Evolutionary conservation across 2,329 filamentous ascomycete species (phyloP), one percentile per base, ranked within the genome.

Genomic region (Golovinomyces cichoracearum): DNA sequence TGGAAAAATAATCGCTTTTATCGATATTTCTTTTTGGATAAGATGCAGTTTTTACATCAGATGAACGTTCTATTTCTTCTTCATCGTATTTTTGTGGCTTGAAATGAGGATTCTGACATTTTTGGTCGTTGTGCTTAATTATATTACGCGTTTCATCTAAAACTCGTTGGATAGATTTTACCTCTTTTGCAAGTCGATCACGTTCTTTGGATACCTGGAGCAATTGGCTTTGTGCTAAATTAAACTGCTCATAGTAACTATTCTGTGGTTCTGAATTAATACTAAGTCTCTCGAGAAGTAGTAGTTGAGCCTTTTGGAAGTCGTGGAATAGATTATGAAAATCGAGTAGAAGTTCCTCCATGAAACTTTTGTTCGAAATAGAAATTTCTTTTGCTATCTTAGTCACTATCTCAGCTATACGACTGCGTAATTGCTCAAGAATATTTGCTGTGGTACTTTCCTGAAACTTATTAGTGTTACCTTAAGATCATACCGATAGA

Each of bases 71-170:
- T n/a, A 2, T 33, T 3, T 33, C 31, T n/a, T 33, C n/a, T 12
- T n/a, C 13, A 4, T 12, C 31, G n/a, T 15, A n/a, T n/a, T 33
- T 33, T 5, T 33, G 31, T 4, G 13, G 7, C n/a, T 50, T 35
- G 29, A 53, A 57, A 10, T 52, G 48, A 2, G 33, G 17, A 4
- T 45, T 48, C 15, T 22, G 25, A 25, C 25, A 44, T 1, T 44
- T 25, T 17, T 22, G 44, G 21, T 31, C 21, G 15, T 3, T 2
- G 5, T 46, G 13, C 17, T 46, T 46, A 12, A 31, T 15, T 9
- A 17, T 10, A 22, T 46, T 25, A 17, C 25, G 22, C 12, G 41
- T 26, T 17, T 45, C 22, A 22, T 27, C 22, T 12, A 27, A 26
- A 13, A 17, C 25, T 17, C 19, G 22, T 17, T 45, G 22, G 7